These are phyloP conservation scores for Breynia disticha DNA, from an alignment of 441 rosid species.

Conservation along the genomic window DNA sequence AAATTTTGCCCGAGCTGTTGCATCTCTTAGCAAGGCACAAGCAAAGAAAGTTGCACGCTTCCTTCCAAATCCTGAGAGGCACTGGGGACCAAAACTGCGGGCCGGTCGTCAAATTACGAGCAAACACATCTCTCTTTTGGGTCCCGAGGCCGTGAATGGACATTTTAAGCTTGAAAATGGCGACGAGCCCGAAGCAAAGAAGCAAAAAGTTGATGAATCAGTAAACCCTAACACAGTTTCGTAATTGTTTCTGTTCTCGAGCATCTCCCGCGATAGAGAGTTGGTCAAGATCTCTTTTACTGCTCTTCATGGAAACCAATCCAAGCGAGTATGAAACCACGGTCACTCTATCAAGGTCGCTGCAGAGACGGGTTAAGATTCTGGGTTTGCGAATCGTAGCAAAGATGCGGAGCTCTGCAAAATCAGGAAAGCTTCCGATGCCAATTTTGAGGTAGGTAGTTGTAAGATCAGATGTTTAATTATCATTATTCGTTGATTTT, in stretches of 20 bases:
- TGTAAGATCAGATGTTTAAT: slow-evolving; percentile 2
- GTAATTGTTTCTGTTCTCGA: no score
- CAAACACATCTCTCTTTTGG: slow-evolving; percentile 87
- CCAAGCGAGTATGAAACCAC: no score
- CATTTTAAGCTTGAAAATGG: slow-evolving; percentile 40
- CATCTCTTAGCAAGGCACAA: slow-evolving; percentile 93
- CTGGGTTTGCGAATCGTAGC: no score
- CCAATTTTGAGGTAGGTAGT: slow-evolving; percentile 16
- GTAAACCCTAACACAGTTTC: slow-evolving; percentile 20
- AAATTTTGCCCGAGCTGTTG: slow-evolving; percentile 78
- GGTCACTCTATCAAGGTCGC: no score
- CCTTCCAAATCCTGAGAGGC: slow-evolving; percentile 95
- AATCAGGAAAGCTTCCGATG: slow-evolving; percentile 3
- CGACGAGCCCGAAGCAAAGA: slow-evolving; percentile 39
- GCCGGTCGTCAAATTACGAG: slow-evolving; percentile 93
- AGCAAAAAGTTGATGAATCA: slow-evolving; percentile 34
- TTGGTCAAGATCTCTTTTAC: no score
- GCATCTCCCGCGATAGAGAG: no score
- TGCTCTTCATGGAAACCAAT: no score
- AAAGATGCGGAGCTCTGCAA: background rate
- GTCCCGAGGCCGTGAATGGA: slow-evolving; percentile 78
- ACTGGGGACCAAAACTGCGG: slow-evolving; percentile 96
- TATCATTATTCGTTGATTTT: background rate
- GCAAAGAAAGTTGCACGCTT: slow-evolving; percentile 82
- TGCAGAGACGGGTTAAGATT: no score